Percentiles rank a stretch among this genome's conserved stretches.
These are phyloP conservation scores for Petunia secreta DNA, from an alignment of 257 asterid species.

Conservation along the genomic window DNA sequence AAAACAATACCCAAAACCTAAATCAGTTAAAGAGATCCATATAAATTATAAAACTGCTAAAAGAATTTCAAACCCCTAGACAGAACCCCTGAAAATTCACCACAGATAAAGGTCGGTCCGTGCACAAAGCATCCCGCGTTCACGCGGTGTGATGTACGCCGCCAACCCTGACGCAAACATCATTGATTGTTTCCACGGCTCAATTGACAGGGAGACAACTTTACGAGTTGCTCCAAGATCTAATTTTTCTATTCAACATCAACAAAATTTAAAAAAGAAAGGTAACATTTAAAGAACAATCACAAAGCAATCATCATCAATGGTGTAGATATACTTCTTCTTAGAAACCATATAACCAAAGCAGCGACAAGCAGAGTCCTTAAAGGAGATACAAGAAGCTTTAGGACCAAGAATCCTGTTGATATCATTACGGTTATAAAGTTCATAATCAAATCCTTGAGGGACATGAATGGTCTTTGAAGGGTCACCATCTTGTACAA, in stretches of 20 bases:
- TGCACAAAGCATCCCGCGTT: no score
- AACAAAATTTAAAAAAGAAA: background rate
- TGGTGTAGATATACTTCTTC: conserved; percentile 33
- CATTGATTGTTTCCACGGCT: background rate
- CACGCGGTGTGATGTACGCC: no score
- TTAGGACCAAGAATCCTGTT: conserved; percentile 34
- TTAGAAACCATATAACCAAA: conserved; percentile 35
- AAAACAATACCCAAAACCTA: background rate
- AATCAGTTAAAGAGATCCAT: background rate
- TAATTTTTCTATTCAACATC: background rate
- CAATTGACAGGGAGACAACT: background rate
- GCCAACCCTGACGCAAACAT: background rate
- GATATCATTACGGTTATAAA: conserved; percentile 31
- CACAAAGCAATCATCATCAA: conserved; percentile 34
- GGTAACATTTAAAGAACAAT: background rate
- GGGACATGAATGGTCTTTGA: conserved; percentile 25
- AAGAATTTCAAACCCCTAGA: background rate
- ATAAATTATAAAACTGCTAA: background rate
- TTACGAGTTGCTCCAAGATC: conserved; percentile 17
- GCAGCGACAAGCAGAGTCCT: conserved; percentile 37
- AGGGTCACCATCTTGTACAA: conserved; percentile 37
- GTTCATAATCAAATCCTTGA: conserved; percentile 32
- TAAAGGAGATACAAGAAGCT: conserved; percentile 28
- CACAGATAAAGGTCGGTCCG: background rate
- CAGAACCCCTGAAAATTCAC: background rate